Conservation (phyloP, 2,329 filamentous ascomycete species). For the Dactylellina sp. region DNA sequence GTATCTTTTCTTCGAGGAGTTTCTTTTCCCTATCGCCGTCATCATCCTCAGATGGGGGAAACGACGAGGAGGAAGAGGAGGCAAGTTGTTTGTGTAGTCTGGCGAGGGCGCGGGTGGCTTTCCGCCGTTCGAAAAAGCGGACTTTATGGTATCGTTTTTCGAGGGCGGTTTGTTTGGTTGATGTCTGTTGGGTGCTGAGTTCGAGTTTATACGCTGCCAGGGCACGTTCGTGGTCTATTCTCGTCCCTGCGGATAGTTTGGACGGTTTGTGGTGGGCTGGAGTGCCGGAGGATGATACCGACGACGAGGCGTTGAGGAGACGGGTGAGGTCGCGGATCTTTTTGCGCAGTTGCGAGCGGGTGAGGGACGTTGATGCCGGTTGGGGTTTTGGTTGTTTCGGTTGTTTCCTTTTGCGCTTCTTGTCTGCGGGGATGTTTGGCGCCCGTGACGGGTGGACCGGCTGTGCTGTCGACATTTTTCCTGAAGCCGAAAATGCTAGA, state of each 20-base stretch:
- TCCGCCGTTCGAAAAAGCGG: conserved; percentile 74
- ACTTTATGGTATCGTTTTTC: conserved; percentile 85
- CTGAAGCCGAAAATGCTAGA: too few species aligned
- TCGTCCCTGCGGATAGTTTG: conserved; percentile 75
- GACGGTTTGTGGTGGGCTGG: not conserved
- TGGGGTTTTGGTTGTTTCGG: conserved; percentile 39
- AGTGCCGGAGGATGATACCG: conserved; percentile 36
- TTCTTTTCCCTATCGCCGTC: conserved; percentile 78
- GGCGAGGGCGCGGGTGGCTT: conserved; percentile 31
- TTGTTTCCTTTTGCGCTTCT: conserved; percentile 39
- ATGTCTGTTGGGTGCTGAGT: conserved; percentile 71
- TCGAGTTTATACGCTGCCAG: conserved; percentile 75
- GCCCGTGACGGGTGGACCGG: conserved; percentile 44
- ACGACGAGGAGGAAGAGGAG: conserved; percentile 5
- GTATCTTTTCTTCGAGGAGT: conserved; percentile 73
- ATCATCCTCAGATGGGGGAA: conserved; percentile 63
- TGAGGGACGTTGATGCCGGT: conserved; percentile 63
- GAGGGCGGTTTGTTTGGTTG: conserved; percentile 75
- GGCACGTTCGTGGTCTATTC: conserved; percentile 78
- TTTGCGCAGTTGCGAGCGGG: conserved; percentile 74
- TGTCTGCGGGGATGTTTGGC: conserved; percentile 36
- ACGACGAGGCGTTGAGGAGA: conserved; percentile 71
- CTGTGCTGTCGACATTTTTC: conserved; percentile 23
- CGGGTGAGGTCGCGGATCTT: conserved; percentile 77
- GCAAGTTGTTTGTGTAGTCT: conserved; percentile 48